Percentiles rank a stretch among this genome's conserved stretches.
These are phyloP conservation scores for Coleophoma crateriformis DNA, from an alignment of 2,329 filamentous ascomycete genomes.

Conservation along the genomic window DNA sequence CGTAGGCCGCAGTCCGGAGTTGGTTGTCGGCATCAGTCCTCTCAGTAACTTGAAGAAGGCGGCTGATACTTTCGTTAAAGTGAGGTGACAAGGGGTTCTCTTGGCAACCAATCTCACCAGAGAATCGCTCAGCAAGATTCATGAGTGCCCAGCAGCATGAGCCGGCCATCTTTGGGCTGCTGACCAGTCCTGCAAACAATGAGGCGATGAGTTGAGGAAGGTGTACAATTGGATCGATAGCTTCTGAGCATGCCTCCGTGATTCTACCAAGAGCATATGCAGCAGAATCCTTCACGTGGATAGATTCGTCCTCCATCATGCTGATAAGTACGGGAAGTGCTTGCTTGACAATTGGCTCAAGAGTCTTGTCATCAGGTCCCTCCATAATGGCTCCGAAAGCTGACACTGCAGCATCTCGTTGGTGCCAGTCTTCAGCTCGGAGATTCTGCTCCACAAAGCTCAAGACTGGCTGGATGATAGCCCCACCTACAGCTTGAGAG, in stretches of 20 bases:
- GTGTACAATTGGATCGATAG: slow-evolving; percentile 80
- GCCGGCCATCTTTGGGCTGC: slow-evolving; percentile 92
- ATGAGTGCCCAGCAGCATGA: slow-evolving; percentile 99
- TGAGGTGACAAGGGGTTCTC: slow-evolving; percentile 84
- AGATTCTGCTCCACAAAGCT: slow-evolving; percentile 89
- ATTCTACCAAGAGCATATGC: slow-evolving; percentile 95
- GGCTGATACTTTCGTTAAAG: slow-evolving; percentile 87
- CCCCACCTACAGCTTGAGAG: slow-evolving; percentile 80
- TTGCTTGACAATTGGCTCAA: slow-evolving; percentile 94
- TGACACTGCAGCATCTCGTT: slow-evolving; percentile 90
- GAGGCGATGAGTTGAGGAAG: slow-evolving; percentile 81
- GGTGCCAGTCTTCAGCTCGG: slow-evolving; percentile 87
- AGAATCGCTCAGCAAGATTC: slow-evolving; percentile 95
- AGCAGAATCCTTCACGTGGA: slow-evolving; percentile 93
- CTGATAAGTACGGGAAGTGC: slow-evolving; percentile 85
- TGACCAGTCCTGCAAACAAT: slow-evolving; percentile 83
- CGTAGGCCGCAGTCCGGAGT: slow-evolving; percentile 91
- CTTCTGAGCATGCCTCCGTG: slow-evolving; percentile 85
- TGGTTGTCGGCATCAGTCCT: slow-evolving; percentile 78
- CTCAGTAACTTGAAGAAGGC: slow-evolving; percentile 80
- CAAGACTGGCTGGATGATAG: slow-evolving; percentile 82
- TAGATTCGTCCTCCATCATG: slow-evolving; percentile 82
- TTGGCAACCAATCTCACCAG: slow-evolving; percentile 71
- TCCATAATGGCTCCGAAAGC: slow-evolving; percentile 99
- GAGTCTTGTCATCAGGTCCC: slow-evolving; percentile 84